Evolutionary conservation across 202 grass and related monocot species (phyloP).

Genomic region (Setaria viridis): DNA sequence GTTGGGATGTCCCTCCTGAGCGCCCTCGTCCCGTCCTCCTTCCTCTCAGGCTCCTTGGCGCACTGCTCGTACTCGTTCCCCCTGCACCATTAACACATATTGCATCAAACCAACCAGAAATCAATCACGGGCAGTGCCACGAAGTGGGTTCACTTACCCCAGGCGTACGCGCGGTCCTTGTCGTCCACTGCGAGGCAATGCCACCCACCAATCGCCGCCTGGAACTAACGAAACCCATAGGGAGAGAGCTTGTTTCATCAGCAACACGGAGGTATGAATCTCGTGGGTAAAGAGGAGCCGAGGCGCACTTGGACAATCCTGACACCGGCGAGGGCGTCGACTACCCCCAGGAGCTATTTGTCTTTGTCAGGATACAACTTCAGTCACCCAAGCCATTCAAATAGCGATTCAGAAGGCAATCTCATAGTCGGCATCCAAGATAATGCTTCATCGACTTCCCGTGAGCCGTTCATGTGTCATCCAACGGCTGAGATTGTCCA

Average conservation of each 20-base stretch:
- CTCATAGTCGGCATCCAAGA: no score
- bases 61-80: constrained; percentile 98
- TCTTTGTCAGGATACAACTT: constrained; percentile 52
- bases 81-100: constrained; percentile 58
- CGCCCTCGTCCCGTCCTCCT: constrained; percentile 79
- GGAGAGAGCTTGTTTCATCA: background rate
- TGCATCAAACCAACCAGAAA: constrained; percentile 31
- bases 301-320: constrained; percentile 78
- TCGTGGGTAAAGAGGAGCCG: background rate
- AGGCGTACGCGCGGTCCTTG: constrained; percentile 80
- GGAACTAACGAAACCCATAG: constrained; percentile 19
- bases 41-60: constrained; percentile 93
- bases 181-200: constrained; percentile 96
- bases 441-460: no score
- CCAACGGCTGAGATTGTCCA: no score
- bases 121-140: background rate
- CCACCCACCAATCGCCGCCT: constrained; percentile 97
- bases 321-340: constrained; percentile 66
- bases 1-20: constrained; percentile 86
- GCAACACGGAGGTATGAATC: background rate
- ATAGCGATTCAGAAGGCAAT: no score
- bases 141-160: constrained; percentile 55
- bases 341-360: constrained; percentile 68
- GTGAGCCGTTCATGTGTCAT: no score
- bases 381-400: no score